Conservation (phyloP, 805 yeast species). For the Yarrowia divulgata region DNA sequence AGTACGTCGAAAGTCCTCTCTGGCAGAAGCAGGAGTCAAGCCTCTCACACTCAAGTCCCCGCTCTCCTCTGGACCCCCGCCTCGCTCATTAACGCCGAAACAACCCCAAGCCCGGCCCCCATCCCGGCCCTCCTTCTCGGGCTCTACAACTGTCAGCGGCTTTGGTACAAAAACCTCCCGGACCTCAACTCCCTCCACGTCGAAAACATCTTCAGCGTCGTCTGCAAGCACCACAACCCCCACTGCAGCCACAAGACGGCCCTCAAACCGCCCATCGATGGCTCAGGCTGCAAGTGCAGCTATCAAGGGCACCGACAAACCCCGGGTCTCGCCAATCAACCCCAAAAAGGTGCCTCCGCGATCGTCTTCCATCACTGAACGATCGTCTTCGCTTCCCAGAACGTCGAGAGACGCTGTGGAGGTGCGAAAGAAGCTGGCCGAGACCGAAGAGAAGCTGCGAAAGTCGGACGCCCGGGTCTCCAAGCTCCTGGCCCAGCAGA, state of each 20-base stretch:
- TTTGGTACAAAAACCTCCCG: background rate
- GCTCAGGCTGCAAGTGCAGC: slow-evolving; percentile 6
- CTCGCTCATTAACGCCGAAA: slow-evolving; percentile 3
- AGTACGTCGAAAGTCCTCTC: background rate
- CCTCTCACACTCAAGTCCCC: slow-evolving; percentile 8
- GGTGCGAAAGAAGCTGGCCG: slow-evolving; percentile 12
- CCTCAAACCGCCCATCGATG: background rate
- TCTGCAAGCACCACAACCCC: background rate
- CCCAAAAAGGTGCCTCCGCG: slow-evolving; percentile 33
- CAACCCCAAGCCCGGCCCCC: background rate
- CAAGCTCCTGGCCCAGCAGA: slow-evolving; percentile 32
- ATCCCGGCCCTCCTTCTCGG: background rate
- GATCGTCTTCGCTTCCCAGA: slow-evolving; percentile 17
- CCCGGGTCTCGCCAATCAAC: slow-evolving; percentile 12
- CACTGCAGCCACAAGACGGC: background rate
- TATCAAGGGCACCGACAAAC: background rate
- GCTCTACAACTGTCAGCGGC: no score
- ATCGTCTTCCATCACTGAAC: slow-evolving; percentile 10
- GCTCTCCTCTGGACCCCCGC: background rate
- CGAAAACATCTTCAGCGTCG: background rate
- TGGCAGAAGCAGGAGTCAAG: slow-evolving; percentile 29
- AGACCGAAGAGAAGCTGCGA: slow-evolving; percentile 19
- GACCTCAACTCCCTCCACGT: slow-evolving; percentile 1
- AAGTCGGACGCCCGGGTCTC: slow-evolving; percentile 11
- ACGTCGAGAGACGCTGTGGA: slow-evolving; percentile 9